Base-by-base conservation (phyloP, 2,329 filamentous ascomycete genomes). In the Fusarium veterinarium region DNA sequence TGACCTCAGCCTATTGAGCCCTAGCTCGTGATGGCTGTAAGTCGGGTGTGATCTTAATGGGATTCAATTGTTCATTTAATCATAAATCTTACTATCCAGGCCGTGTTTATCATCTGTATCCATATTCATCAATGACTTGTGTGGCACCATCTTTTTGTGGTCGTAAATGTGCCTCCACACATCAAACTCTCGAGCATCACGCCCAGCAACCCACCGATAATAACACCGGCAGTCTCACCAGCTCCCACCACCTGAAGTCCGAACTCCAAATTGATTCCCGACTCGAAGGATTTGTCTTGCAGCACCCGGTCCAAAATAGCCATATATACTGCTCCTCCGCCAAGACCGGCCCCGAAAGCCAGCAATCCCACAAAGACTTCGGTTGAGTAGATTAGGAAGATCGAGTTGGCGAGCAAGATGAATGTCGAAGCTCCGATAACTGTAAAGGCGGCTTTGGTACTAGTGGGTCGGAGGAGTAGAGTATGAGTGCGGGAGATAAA, bases 251-350 rank as follows among this genome's bases (percentile, higher is more conserved):
- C 45, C 20, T 81, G 79, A 1, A 82, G 69, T 20, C 73, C 65
- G n/a, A 81, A 79, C 38, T 80, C 79, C 8, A 71, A 60, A 40
- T 77, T 75, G 13, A 73, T 60, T 1, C 67, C 75, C 3, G 70
- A 49, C 4, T 67, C 68, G 1, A 58, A 17, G 3, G 71, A 53
- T 33, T 66, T 75, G 2, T 77, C 78, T 23, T 74, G 73, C 5
- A 79, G 37, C 0, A 74, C 49, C 8, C 46, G 68, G 1, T 66
- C 73, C 25, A 80, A 60, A 11, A 77, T 51, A 14, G 68, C 76
- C 49, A 79, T 76, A 63, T 80, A 81, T 1, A 80, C 60, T 11
- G 75, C 71, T n/a, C 80, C 80, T 11, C 74, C 75, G 20, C 73
- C 71, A 1, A 80, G 19, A 1, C 81, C 81, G 7, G 75, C 64